These are phyloP conservation scores for Pistacia integerrima DNA, from an alignment of 345 rosid species.

Conservation along the genomic window DNA sequence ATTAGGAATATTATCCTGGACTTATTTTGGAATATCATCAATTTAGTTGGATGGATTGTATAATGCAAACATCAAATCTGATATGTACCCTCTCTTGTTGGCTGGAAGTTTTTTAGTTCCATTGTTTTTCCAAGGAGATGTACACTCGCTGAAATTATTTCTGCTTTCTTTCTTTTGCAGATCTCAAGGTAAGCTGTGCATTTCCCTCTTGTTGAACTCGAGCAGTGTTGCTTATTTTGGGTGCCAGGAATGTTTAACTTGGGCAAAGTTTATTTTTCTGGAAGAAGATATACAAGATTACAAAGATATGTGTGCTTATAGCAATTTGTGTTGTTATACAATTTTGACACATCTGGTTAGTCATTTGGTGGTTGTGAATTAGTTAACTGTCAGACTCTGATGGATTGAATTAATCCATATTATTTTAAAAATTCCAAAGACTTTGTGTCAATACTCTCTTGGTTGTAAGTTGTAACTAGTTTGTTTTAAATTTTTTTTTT, in stretches of 20 bases:
- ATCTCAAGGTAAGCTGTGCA: conserved; percentile 78
- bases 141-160: conserved; percentile 16
- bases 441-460: neutral
- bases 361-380: neutral
- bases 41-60: neutral
- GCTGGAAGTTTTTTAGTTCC: neutral
- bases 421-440: conserved; percentile 7
- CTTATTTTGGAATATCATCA: neutral
- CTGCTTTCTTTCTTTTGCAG: conserved; percentile 58
- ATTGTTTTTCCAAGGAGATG: neutral
- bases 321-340: neutral
- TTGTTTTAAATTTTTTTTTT: neutral
- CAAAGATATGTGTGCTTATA: neutral
- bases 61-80: neutral
- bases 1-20: neutral
- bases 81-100: conserved; percentile 9
- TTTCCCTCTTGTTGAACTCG: conserved; percentile 27
- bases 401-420: neutral
- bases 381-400: neutral
- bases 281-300: neutral
- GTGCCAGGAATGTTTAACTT: conserved; percentile 16
- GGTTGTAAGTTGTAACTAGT: neutral
- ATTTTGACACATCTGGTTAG: neutral
- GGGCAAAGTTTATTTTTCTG: conserved; percentile 15
- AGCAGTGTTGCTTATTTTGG: conserved; percentile 24